Evolutionary conservation across 495 filamentous ascomycete genomes (phyloP).

Genomic region (Lasiosphaeriaceae sp.): DNA sequence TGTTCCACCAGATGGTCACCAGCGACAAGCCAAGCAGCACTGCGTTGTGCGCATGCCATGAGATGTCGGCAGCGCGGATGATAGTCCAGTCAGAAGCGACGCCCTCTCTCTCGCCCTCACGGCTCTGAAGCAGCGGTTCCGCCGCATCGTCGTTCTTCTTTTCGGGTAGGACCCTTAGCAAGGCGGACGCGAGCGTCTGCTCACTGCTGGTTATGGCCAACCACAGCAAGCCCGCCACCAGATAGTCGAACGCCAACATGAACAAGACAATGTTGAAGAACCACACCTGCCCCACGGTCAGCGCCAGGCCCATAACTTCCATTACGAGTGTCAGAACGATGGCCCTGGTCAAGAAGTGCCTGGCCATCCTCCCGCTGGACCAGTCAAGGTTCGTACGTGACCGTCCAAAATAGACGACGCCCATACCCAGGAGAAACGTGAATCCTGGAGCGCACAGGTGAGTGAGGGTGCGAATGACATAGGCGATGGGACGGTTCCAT

Average conservation of each 20-base stretch:
- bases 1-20: slow-evolving; percentile 34
- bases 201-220: slow-evolving; percentile 21
- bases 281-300: slow-evolving; percentile 22
- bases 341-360: slow-evolving; percentile 26
- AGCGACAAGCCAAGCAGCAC: slow-evolving; percentile 16
- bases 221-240: slow-evolving; percentile 30
- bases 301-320: slow-evolving; percentile 10
- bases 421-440: slow-evolving; percentile 36
- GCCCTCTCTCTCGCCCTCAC: slow-evolving; percentile 1
- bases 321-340: slow-evolving; percentile 23
- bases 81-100: slow-evolving; percentile 20
- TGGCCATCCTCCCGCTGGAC: slow-evolving; percentile 18
- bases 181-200: slow-evolving; percentile 10
- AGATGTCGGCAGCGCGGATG: slow-evolving; percentile 23
- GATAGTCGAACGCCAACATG: slow-evolving; percentile 30
- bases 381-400: slow-evolving; percentile 28
- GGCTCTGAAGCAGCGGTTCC: slow-evolving; percentile 18
- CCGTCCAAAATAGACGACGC: slow-evolving; percentile 29
- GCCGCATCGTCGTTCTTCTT: slow-evolving; percentile 17
- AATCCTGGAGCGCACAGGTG: slow-evolving; percentile 37
- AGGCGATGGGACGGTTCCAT: slow-evolving; percentile 28
- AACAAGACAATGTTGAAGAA: slow-evolving; percentile 33
- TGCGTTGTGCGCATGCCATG: slow-evolving; percentile 30
- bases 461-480: slow-evolving; percentile 24
- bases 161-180: slow-evolving; percentile 19